phyloP scores from a whole-genome alignment of 345 rosid species.

The Arabidopsis arenosa region DNA sequence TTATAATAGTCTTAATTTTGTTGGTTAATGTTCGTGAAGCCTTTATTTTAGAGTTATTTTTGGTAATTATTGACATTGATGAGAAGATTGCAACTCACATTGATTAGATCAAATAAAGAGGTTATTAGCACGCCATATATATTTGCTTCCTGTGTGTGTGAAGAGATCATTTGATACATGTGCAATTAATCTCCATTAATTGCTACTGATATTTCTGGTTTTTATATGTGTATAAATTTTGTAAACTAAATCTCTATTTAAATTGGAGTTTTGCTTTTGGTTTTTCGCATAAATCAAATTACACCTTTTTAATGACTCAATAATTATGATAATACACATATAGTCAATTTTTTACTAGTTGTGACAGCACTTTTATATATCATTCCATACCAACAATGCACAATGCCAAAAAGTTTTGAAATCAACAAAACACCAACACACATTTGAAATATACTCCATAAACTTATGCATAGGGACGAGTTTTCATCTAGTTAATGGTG shows the following conservation, averaged over 20 bases:
- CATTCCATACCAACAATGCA: neutral
- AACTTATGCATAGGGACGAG: no score
- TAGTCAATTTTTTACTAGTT: neutral
- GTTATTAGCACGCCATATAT: neutral
- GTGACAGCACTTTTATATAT: neutral
- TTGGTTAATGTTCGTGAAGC: neutral
- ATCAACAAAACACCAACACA: no score
- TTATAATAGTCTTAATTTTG: neutral
- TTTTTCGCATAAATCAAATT: neutral
- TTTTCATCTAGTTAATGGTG: no score
- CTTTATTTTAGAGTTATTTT: neutral
- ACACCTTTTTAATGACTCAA: neutral
- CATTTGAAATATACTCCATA: neutral
- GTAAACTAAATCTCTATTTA: no score
- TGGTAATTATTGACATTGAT: slow-evolving; percentile 4
- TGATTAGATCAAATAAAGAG: neutral
- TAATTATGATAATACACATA: neutral
- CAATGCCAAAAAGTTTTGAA: neutral
- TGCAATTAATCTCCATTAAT: neutral
- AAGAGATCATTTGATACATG: neutral
- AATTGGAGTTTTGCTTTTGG: neutral
- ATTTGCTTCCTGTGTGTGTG: neutral
- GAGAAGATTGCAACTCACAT: neutral
- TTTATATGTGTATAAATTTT: no score
- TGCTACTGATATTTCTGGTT: neutral